phyloP scores from a whole-genome alignment of 257 asterid species.

The Cinchona pubescens region DNA sequence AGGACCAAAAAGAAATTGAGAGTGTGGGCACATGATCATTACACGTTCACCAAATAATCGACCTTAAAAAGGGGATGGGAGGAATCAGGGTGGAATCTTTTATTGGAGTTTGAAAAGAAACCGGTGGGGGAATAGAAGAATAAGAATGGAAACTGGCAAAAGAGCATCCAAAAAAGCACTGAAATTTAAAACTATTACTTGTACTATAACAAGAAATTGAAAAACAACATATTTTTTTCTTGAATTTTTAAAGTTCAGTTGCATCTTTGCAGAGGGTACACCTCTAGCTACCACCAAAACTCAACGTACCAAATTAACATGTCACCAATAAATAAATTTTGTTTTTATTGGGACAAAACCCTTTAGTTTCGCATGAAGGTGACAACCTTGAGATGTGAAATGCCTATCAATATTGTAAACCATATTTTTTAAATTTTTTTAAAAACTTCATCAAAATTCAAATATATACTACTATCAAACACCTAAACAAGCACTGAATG shows the following conservation, averaged over 20 bases:
- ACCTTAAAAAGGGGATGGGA: constrained; percentile 16
- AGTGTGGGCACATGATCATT: constrained; percentile 25
- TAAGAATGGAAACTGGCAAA: constrained; percentile 76
- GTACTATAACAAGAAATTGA: background rate
- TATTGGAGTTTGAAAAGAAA: constrained; percentile 49
- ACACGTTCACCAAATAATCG: constrained; percentile 9
- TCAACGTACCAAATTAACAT: constrained; percentile 7
- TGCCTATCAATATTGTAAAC: constrained; percentile 23
- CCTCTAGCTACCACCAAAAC: constrained; percentile 7
- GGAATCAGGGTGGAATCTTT: constrained; percentile 47
- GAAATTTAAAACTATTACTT: constrained; percentile 38
- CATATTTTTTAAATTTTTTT: background rate
- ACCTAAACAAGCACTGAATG: constrained; percentile 18
- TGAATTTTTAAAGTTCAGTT: constrained; percentile 3
- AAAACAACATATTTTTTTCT: constrained; percentile 14
- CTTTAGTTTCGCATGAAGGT: constrained; percentile 30
- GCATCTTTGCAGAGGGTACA: background rate
- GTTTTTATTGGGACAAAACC: constrained; percentile 39
- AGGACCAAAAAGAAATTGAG: background rate
- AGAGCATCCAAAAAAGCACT: constrained; percentile 39
- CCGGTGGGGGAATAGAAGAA: constrained; percentile 21
- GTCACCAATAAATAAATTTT: constrained; percentile 15
- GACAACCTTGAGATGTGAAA: constrained; percentile 48
- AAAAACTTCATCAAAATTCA: background rate
- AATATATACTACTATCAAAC: background rate